Percentiles rank a stretch among this genome's conserved stretches.
These are phyloP conservation scores for Microbotryum saponariae DNA, from an alignment of 1,284 basidiomycete genomes.

Conservation along the genomic window DNA sequence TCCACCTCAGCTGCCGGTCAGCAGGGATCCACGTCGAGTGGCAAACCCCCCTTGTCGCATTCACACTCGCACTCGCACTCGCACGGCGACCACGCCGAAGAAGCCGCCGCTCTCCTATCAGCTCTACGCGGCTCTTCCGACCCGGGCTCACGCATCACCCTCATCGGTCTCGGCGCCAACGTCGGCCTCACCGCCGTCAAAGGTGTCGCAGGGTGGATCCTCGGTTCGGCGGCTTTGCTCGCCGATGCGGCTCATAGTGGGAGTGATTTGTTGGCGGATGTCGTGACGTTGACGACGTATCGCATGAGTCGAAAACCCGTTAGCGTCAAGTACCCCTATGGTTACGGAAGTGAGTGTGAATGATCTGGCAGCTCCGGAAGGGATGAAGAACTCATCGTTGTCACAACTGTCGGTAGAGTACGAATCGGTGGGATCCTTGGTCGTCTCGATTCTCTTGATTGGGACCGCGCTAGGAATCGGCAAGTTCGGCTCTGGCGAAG, in stretches of 20 bases:
- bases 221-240: slow-evolving; percentile 60
- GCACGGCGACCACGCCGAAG: slow-evolving; percentile 38
- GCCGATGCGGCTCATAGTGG: slow-evolving; percentile 94
- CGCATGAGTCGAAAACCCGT: slow-evolving; percentile 72
- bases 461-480: slow-evolving; percentile 83
- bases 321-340: slow-evolving; percentile 69
- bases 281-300: slow-evolving; percentile 90
- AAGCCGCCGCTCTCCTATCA: slow-evolving; percentile 39
- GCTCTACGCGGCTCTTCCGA: slow-evolving; percentile 36
- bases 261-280: slow-evolving; percentile 80
- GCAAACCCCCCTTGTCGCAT: slow-evolving; percentile 8
- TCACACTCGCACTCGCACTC: slow-evolving; percentile 33
- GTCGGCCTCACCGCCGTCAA: slow-evolving; percentile 74
- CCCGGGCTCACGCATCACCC: slow-evolving; percentile 42
- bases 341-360: slow-evolving; percentile 37
- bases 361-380: not conserved
- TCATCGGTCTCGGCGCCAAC: slow-evolving; percentile 70
- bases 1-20: too few relatives aligned
- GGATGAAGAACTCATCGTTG: not conserved
- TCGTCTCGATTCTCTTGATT: slow-evolving; percentile 46
- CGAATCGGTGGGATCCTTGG: slow-evolving; percentile 43
- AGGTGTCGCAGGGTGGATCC: slow-evolving; percentile 48
- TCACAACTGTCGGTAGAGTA: slow-evolving; percentile 35
- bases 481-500: not conserved
- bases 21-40: too few relatives aligned